Conservation (phyloP, 169 alveolate species). For the Cyclospora cayetanensis region DNA sequence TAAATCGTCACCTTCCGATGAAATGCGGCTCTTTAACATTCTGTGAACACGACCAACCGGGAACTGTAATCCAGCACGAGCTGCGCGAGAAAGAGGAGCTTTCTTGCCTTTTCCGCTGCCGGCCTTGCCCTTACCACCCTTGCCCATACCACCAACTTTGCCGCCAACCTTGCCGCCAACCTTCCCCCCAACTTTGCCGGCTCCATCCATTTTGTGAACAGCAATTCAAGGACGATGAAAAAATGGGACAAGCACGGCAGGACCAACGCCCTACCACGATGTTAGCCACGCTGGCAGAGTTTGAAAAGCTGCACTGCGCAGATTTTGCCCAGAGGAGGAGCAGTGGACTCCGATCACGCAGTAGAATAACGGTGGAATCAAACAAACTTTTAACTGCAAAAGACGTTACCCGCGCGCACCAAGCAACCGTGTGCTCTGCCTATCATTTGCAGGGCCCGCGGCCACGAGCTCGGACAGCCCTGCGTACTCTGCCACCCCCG, state of each 20-base stretch:
- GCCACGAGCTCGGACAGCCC: constrained; percentile 59
- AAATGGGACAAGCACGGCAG: neutral
- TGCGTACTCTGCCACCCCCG: constrained; percentile 36
- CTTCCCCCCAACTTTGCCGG: constrained; percentile 77
- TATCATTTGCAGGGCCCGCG: constrained; percentile 29
- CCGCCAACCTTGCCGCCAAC: constrained; percentile 79
- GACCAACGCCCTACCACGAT: neutral
- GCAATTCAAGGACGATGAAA: neutral
- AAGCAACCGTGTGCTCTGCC: neutral
- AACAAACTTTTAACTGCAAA: constrained; percentile 19
- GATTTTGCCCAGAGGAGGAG: constrained; percentile 16
- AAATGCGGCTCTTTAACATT: constrained; percentile 95
- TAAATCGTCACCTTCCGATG: constrained; percentile 95
- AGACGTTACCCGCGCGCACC: constrained; percentile 4
- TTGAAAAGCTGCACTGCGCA: neutral
- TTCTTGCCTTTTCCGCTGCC: constrained; percentile 86
- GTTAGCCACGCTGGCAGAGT: constrained; percentile 16
- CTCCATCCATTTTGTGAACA: constrained; percentile 72
- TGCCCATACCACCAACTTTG: constrained; percentile 75
- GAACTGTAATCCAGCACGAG: constrained; percentile 99
- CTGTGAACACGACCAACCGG: constrained; percentile 99
- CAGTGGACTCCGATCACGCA: constrained; percentile 18
- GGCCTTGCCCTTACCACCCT: constrained; percentile 75
- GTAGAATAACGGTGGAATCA: constrained; percentile 8
- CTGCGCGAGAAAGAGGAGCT: constrained; percentile 98